Base-by-base conservation (phyloP, 345 rosid genomes). In the Melastoma malabathricum region DNA sequence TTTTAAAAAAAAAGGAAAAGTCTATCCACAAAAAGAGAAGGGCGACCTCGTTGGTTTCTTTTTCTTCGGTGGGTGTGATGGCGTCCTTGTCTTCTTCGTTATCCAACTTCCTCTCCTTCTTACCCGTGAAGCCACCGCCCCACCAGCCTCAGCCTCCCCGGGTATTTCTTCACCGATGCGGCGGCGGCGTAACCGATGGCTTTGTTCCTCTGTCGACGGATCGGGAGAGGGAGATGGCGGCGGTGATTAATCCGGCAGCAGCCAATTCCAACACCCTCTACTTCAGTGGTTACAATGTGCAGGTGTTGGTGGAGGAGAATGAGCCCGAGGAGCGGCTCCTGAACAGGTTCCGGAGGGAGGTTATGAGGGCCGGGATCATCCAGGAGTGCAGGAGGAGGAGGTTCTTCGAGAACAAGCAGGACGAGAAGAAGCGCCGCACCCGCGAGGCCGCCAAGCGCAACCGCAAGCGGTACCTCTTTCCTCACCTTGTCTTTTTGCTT, bases 81-180 rank as follows among this genome's bases (percentile, higher is more conserved):
- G 41, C 41, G 41, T 6, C 41, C 12, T 34, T 12, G 2, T 9
- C 41, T 34, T 34, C 82, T 56, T 69, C 86, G 46, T 70, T 84
- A 60, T 51, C 93, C 50, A 77, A 69, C 67, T 73, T 86, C 64
- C 57, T 80, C 67, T 80, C 90, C 58, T 82, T 73, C 71, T 56
- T 78, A 53, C 83, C 89, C 43, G 63, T 80, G 43, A 72, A 69
- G 51, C 59, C 89, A 4, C 72, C 63, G 19, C 53, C 58, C 18
- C 52, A 66, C 34, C 51, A 22, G 16, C 59, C 70, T 4, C 64
- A 64, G 1, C 70, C 66, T n/a, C 50, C 47, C 52, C 53, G 38
- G 48, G 22, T 52, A 17, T 22, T 47, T 8, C 47, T 67, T 48
- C 54, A 47, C 61, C 67, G 60, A 56, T 55, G 64, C 57, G 22